Evolutionary conservation across 2,329 filamentous ascomycete genomes (phyloP).

Genomic region (Fusarium beomiforme): DNA sequence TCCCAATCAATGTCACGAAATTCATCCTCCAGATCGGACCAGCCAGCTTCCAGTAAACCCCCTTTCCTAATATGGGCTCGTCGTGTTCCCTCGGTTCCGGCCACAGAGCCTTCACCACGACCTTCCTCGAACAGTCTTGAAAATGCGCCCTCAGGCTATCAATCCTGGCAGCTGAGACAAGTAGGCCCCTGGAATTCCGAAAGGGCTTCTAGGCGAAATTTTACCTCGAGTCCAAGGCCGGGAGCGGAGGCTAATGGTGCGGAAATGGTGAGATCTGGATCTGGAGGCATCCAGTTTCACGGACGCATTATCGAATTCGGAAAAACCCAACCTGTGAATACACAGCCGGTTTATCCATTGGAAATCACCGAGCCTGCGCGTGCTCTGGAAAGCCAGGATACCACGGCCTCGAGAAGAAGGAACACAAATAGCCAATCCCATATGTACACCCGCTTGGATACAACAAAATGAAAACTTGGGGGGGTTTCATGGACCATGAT

Average conservation of each 20-base stretch:
- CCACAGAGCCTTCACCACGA: constrained; percentile 35
- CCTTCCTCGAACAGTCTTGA: constrained; percentile 4
- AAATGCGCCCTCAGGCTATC: constrained; percentile 16
- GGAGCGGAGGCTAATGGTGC: constrained; percentile 3
- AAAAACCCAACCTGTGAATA: constrained; percentile 5
- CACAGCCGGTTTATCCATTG: constrained; percentile 20
- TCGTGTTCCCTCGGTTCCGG: constrained; percentile 24
- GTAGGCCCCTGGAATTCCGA: constrained; percentile 30
- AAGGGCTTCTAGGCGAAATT: constrained; percentile 4
- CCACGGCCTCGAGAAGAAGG: not conserved
- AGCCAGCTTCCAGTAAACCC: not conserved
- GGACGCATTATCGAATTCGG: constrained; percentile 38
- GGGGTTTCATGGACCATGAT: not conserved
- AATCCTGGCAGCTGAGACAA: constrained; percentile 23
- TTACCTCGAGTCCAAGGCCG: not conserved
- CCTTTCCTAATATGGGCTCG: constrained; percentile 1
- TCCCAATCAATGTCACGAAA: constrained; percentile 37
- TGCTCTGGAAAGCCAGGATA: constrained; percentile 7
- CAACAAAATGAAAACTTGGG: not conserved
- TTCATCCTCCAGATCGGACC: constrained; percentile 25
- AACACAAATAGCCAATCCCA: not conserved
- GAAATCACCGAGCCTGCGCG: constrained; percentile 21
- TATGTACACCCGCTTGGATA: not conserved
- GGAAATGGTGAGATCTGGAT: constrained; percentile 40
- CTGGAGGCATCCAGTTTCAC: constrained; percentile 38